Conservation (phyloP, 257 asterid genomes). For the Buddleja alternifolia region DNA sequence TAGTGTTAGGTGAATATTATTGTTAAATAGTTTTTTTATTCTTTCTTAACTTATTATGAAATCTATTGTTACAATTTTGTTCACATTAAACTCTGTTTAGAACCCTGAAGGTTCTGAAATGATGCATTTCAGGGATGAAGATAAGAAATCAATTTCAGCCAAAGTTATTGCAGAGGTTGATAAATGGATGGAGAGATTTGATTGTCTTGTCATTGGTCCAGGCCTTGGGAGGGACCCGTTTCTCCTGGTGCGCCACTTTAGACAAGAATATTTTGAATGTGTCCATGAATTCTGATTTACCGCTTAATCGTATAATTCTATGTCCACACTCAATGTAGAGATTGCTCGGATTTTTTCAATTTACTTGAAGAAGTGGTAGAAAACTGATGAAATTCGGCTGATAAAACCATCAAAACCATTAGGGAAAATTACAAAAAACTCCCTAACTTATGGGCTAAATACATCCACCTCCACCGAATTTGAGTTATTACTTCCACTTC, state of each 20-base stretch:
- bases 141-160: conserved; percentile 60
- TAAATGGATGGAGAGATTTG: conserved; percentile 98
- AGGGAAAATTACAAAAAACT: too few relatives aligned
- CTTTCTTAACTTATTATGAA: neutral
- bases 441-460: too few relatives aligned
- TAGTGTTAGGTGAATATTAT: conserved; percentile 62
- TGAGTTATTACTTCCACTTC: too few relatives aligned
- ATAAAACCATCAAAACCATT: conserved; percentile 8
- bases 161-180: conserved; percentile 82
- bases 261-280: conserved; percentile 21
- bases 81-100: conserved; percentile 17
- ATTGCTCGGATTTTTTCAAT: neutral
- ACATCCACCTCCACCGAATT: too few relatives aligned
- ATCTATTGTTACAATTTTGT: neutral
- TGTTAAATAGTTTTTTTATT: neutral
- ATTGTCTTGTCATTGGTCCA: conserved; percentile 93
- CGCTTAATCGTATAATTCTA: neutral
- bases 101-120: conserved; percentile 36
- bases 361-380: neutral
- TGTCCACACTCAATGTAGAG: neutral
- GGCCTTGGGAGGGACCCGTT: conserved; percentile 97
- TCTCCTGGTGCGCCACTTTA: conserved; percentile 69
- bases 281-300: conserved; percentile 6
- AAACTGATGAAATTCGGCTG: conserved; percentile 11
- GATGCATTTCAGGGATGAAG: conserved; percentile 71